Percentiles rank a stretch among this genome's conserved stretches.
These are phyloP conservation scores for Colletotrichum musae DNA, from an alignment of 2,329 filamentous ascomycete genomes.

Conservation along the genomic window DNA sequence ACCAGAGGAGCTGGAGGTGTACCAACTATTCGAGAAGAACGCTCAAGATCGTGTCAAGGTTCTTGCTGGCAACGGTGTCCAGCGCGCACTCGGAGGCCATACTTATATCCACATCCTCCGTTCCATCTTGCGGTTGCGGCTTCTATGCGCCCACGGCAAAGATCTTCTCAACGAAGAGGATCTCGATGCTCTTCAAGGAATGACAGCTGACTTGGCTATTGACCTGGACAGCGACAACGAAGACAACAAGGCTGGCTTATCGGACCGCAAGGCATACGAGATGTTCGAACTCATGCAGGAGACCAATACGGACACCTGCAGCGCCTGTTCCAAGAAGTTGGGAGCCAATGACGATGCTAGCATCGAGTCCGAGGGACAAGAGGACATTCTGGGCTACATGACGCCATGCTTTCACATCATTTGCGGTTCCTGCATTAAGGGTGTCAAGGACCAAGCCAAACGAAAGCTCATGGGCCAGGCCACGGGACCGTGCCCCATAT, in stretches of 20 bases:
- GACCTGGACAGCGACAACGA: constrained; percentile 86
- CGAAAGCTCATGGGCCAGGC: constrained; percentile 54
- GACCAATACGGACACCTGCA: constrained; percentile 82
- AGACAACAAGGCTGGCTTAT: constrained; percentile 69
- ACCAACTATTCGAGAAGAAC: constrained; percentile 87
- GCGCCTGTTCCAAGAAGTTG: constrained; percentile 77
- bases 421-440: constrained; percentile 80
- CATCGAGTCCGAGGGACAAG: constrained; percentile 70
- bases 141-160: constrained; percentile 94
- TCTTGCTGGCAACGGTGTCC: constrained; percentile 69
- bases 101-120: constrained; percentile 96
- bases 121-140: constrained; percentile 88
- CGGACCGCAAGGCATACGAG: constrained; percentile 83
- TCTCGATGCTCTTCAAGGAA: constrained; percentile 82
- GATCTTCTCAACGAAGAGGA: constrained; percentile 91
- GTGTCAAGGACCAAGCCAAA: constrained; percentile 69
- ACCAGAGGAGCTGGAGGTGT: constrained; percentile 80
- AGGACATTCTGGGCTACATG: constrained; percentile 81
- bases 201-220: constrained; percentile 88
- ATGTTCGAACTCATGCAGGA: constrained; percentile 89
- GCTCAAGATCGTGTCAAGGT: constrained; percentile 85
- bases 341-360: constrained; percentile 68
- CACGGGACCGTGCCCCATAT: constrained; percentile 76
- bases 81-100: constrained; percentile 81
- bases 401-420: constrained; percentile 90